Evolutionary conservation across 805 yeast genomes (phyloP).

Genomic region (Jamesozyma jinghongensis): DNA sequence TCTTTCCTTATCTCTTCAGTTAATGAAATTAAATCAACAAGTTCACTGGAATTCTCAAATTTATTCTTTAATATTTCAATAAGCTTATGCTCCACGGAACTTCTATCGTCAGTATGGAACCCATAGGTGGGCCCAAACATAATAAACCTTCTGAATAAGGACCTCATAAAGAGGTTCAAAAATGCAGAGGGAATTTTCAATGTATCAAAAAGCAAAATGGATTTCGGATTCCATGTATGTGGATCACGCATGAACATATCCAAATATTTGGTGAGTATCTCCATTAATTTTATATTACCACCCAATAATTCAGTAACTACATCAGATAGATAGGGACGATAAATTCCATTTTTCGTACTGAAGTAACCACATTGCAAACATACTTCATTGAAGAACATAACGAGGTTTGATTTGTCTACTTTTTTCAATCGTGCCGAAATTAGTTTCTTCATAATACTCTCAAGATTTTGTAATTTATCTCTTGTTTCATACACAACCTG

Average conservation of each 20-base stretch:
- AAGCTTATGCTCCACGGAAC: neutral
- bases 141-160: constrained; percentile 13
- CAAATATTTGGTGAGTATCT: neutral
- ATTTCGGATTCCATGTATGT: too few relatives aligned
- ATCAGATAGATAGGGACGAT: too few relatives aligned
- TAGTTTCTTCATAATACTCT: too few relatives aligned
- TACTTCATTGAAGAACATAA: too few relatives aligned
- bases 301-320: neutral
- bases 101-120: neutral
- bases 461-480: too few relatives aligned
- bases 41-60: neutral
- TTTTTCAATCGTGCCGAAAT: too few relatives aligned
- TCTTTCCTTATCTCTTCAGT: constrained; percentile 1
- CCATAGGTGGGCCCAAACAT: constrained; percentile 6
- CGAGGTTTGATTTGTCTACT: too few relatives aligned
- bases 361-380: too few relatives aligned
- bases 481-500: too few relatives aligned
- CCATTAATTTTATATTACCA: neutral
- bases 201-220: neutral
- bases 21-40: neutral
- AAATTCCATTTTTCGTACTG: too few relatives aligned
- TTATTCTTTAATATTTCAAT: neutral
- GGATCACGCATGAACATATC: too few relatives aligned
- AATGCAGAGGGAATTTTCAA: constrained; percentile 1
- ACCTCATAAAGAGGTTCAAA: constrained; percentile 7